Conservation (phyloP, 192 early-diverging fungal species). For the Helicostylum pulchrum region DNA sequence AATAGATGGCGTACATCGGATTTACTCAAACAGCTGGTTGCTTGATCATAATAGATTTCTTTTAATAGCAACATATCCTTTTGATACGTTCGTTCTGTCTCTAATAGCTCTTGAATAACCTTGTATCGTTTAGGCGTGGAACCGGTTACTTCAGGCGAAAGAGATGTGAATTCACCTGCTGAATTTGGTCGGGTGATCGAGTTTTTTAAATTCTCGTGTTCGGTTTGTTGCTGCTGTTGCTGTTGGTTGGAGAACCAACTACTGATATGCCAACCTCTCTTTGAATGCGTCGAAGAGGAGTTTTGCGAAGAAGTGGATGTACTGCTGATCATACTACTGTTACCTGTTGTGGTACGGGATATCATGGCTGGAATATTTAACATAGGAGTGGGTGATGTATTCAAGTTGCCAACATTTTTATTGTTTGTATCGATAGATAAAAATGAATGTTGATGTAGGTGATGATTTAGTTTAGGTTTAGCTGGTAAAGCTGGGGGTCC, state of each 20-base stretch:
- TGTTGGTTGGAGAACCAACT: not conserved
- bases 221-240: not conserved
- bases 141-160: constrained; percentile 11
- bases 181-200: not conserved
- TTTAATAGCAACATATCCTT: constrained; percentile 72
- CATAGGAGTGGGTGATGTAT: not conserved
- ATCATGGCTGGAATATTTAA: not conserved
- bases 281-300: not conserved
- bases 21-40: not conserved
- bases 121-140: constrained; percentile 54
- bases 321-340: constrained; percentile 3
- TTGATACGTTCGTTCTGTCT: constrained; percentile 69
- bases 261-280: constrained; percentile 7
- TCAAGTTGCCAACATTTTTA: not conserved
- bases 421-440: not conserved
- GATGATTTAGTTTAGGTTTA: constrained; percentile 5
- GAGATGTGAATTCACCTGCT: not conserved
- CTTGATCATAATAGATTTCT: constrained; percentile 59
- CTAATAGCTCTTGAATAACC: constrained; percentile 69
- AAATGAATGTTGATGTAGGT: constrained; percentile 7
- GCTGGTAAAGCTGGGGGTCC: constrained; percentile 10
- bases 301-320: constrained; percentile 1
- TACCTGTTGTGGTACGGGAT: constrained; percentile 6
- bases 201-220: not conserved
- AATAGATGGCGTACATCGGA: constrained; percentile 70